These are phyloP conservation scores for Pythium phragmitis DNA, from an alignment of 352 stramenopile species.

Conservation along the genomic window DNA sequence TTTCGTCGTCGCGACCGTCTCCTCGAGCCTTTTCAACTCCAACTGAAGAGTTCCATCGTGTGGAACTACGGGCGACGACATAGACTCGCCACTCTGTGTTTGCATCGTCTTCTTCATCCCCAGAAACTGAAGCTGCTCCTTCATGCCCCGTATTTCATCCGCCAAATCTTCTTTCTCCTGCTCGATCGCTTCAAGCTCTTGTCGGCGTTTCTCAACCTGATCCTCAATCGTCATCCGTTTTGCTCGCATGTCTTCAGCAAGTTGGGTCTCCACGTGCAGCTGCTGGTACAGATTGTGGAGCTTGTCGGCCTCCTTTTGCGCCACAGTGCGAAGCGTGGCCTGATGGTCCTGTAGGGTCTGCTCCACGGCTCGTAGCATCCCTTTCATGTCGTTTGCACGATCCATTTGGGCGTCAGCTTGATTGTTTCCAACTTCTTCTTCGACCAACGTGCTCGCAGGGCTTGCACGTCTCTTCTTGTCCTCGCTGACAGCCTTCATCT, in stretches of 20 bases:
- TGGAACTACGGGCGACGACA: not conserved
- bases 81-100: constrained; percentile 15
- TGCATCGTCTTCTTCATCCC: constrained; percentile 46
- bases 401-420: constrained; percentile 3
- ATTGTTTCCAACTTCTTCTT: constrained; percentile 5
- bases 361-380: constrained; percentile 55
- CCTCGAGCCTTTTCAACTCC: constrained; percentile 44
- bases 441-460: constrained; percentile 4
- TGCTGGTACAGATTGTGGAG: constrained; percentile 57
- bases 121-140: constrained; percentile 59
- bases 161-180: constrained; percentile 37
- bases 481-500: not conserved
- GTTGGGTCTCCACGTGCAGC: constrained; percentile 44
- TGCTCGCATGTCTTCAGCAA: constrained; percentile 45
- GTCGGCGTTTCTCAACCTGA: constrained; percentile 30
- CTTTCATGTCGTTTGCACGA: constrained; percentile 26
- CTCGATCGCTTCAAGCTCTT: constrained; percentile 37
- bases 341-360: constrained; percentile 47
- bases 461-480: not conserved
- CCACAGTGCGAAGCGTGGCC: constrained; percentile 44
- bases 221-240: constrained; percentile 31
- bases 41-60: constrained; percentile 22
- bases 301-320: constrained; percentile 42
- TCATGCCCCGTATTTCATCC: constrained; percentile 39
- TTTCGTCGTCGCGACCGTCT: constrained; percentile 44